Evolutionary conservation across 2,329 filamentous ascomycete species (phyloP).

Genomic region (Sporothrix dimorphospora): DNA sequence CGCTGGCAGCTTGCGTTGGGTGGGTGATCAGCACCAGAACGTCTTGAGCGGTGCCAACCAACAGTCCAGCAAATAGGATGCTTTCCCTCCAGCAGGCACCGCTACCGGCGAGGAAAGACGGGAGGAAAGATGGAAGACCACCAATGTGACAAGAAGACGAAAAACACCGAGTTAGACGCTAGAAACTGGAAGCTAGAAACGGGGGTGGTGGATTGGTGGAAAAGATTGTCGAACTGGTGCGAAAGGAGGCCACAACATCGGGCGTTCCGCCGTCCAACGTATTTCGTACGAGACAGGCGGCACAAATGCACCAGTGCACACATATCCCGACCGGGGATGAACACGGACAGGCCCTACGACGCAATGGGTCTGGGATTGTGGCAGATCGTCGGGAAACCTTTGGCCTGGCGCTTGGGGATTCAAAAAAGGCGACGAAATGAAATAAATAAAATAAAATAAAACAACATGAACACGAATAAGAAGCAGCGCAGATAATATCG

Average conservation of each 20-base stretch:
- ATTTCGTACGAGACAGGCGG: not conserved
- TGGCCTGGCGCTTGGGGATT: not conserved
- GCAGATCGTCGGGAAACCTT: not conserved
- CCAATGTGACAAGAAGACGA: not conserved
- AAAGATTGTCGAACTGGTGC: not conserved
- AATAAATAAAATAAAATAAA: not conserved
- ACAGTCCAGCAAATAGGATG: slow-evolving; percentile 11
- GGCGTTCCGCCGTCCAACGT: not conserved
- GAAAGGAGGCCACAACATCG: not conserved
- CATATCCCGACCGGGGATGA: not conserved
- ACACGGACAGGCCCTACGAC: slow-evolving; percentile 1
- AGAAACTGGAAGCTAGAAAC: not conserved
- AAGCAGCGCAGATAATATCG: not conserved
- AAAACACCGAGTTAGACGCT: not conserved
- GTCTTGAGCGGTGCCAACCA: not conserved
- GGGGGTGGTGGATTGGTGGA: not conserved
- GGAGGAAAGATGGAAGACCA: not conserved
- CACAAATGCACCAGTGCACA: not conserved
- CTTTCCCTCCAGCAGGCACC: not conserved
- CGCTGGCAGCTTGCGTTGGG: not conserved
- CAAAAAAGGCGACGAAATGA: too few species aligned
- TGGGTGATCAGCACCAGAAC: not conserved
- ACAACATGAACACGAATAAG: not conserved
- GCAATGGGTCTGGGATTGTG: not conserved
- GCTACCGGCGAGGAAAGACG: not conserved